Conservation (phyloP, 768 basidiomycete species). For the Russula vinacea region DNA sequence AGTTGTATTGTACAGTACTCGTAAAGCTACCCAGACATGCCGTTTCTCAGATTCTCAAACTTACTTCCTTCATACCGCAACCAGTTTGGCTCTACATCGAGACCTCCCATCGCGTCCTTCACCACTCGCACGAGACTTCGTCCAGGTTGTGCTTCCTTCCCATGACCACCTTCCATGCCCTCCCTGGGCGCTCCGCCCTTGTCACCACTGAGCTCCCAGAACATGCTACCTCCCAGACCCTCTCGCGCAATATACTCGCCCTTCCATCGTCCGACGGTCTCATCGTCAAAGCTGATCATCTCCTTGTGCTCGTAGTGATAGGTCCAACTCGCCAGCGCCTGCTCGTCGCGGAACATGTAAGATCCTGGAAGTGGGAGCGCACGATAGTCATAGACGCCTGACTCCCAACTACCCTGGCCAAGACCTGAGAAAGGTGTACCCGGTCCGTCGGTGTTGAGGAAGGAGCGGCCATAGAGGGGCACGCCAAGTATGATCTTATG, state of each 20-base stretch:
- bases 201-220: conserved; percentile 90
- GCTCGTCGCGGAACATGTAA: conserved; percentile 60
- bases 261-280: conserved; percentile 65
- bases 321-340: conserved; percentile 73
- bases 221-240: conserved; percentile 89
- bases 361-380: conserved; percentile 76
- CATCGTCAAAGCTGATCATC: conserved; percentile 80
- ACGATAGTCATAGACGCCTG: conserved; percentile 91
- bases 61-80: conserved; percentile 70
- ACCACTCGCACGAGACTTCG: conserved; percentile 69
- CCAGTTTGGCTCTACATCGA: conserved; percentile 61
- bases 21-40: conserved; percentile 44
- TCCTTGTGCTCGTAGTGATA: conserved; percentile 74
- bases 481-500: conserved; percentile 87
- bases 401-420: conserved; percentile 89
- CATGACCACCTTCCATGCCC: conserved; percentile 69
- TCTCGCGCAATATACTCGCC: conserved; percentile 75
- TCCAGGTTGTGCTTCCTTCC: conserved; percentile 71
- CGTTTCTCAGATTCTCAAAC: conserved; percentile 75
- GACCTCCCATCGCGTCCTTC: conserved; percentile 41
- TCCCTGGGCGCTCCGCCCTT: conserved; percentile 58
- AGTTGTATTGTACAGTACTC: neutral
- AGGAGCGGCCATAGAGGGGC: conserved; percentile 91
- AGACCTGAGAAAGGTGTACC: conserved; percentile 75
- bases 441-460: conserved; percentile 80